phyloP scores from a whole-genome alignment of 2,329 filamentous ascomycete genomes.

The Ceratocystis lukuohia region DNA sequence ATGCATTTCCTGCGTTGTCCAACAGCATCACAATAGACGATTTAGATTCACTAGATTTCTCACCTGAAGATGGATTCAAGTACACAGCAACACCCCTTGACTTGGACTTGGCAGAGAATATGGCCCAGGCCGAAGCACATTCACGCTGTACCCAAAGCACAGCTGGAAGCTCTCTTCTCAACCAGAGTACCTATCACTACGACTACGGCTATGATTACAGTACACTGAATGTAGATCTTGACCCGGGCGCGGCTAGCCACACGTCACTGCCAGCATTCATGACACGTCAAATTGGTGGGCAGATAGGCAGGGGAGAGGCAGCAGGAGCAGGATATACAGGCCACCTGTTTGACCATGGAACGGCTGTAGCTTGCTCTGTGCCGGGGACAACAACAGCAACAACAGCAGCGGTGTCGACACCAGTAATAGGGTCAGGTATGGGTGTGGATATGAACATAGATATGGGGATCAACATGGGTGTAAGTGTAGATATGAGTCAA shows the following conservation, averaged over 20 bases:
- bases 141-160: neutral
- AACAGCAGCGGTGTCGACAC: neutral
- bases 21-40: neutral
- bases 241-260: neutral
- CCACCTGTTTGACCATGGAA: conserved; percentile 38
- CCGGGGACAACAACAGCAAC: neutral
- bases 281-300: neutral
- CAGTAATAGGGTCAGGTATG: neutral
- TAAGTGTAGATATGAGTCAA: neutral
- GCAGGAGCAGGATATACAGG: conserved; percentile 37
- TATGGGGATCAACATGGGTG: neutral
- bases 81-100: neutral
- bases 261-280: neutral
- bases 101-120: neutral
- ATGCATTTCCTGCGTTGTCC: neutral
- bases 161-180: neutral
- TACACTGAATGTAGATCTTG: neutral
- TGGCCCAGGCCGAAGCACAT: neutral
- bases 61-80: neutral
- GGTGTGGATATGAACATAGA: neutral
- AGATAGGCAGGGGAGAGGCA: neutral
- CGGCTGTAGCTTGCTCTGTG: conserved; percentile 36
- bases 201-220: neutral
- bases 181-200: neutral
- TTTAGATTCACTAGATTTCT: neutral